Conservation (phyloP, 2,329 filamentous ascomycete species). For the Fusarium tjaetaba region DNA sequence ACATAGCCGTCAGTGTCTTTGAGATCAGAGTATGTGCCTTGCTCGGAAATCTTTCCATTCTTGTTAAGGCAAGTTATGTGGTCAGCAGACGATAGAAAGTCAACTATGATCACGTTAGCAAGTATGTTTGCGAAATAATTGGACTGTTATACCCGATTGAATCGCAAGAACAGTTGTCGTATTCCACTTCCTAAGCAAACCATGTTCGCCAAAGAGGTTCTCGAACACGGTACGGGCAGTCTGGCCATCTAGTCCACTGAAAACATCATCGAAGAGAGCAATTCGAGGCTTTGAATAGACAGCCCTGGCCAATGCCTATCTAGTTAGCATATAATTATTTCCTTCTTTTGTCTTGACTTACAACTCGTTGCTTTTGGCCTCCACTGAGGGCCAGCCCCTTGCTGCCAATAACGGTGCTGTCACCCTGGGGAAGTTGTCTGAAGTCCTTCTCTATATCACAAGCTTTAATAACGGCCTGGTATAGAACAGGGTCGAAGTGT, state of each 20-base stretch:
- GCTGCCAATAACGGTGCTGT: constrained; percentile 55
- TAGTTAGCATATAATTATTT: background rate
- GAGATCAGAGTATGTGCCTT: constrained; percentile 46
- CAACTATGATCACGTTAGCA: constrained; percentile 37
- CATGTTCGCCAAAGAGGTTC: constrained; percentile 42
- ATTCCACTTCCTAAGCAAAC: constrained; percentile 42
- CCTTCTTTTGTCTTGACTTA: constrained; percentile 25
- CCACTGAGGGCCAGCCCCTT: constrained; percentile 58
- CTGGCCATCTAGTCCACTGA: constrained; percentile 51
- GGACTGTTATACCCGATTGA: constrained; percentile 39
- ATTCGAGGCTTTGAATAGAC: constrained; percentile 48
- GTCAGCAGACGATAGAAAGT: constrained; percentile 44
- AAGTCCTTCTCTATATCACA: constrained; percentile 50
- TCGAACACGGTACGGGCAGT: constrained; percentile 48
- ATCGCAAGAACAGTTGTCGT: constrained; percentile 53
- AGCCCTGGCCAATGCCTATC: constrained; percentile 51
- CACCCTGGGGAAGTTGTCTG: constrained; percentile 46
- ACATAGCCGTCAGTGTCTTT: constrained; percentile 12
- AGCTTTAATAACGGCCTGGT: constrained; percentile 39
- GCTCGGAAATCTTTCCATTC: constrained; percentile 38
- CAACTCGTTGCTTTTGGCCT: constrained; percentile 57
- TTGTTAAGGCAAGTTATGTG: constrained; percentile 34
- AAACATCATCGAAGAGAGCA: constrained; percentile 52
- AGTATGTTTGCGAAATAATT: background rate
- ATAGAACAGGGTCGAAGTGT: constrained; percentile 40